phyloP scores from a whole-genome alignment of 805 yeast species.

The Metschnikowia continentalis region DNA sequence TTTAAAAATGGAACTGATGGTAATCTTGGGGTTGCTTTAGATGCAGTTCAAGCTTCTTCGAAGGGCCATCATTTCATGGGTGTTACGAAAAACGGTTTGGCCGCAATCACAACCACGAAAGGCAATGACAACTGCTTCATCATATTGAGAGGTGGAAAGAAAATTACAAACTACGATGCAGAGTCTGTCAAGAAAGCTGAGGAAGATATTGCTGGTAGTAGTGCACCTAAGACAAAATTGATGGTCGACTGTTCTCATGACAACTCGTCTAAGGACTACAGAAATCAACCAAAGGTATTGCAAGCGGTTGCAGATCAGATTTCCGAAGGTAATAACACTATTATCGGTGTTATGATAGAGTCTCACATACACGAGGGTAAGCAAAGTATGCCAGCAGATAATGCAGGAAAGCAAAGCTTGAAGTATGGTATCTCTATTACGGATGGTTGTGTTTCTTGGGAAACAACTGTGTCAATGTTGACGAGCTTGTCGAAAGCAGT shows the following conservation, averaged over 20 bases:
- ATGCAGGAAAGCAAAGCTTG: conserved; percentile 67
- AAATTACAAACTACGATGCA: conserved; percentile 85
- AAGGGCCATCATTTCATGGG: conserved; percentile 92
- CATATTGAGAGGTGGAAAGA: conserved; percentile 92
- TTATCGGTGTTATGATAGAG: conserved; percentile 97
- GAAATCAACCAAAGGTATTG: conserved; percentile 90
- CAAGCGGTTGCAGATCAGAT: conserved; percentile 74
- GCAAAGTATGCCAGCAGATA: conserved; percentile 64
- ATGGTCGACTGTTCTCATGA: conserved; percentile 98
- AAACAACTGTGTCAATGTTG: conserved; percentile 70
- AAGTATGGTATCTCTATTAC: conserved; percentile 93
- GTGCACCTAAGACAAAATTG: conserved; percentile 54
- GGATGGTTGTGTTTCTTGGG: conserved; percentile 97
- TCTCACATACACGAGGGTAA: conserved; percentile 88
- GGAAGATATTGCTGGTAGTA: conserved; percentile 43
- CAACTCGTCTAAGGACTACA: conserved; percentile 84
- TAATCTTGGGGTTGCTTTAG: conserved; percentile 87
- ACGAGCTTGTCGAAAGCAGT: conserved; percentile 75
- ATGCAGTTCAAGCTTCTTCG: conserved; percentile 88
- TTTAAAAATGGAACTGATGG: conserved; percentile 99
- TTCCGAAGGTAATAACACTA: conserved; percentile 62
- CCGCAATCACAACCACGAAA: conserved; percentile 92
- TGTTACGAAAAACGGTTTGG: conserved; percentile 94
- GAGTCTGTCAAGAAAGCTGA: conserved; percentile 58
- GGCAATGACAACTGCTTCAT: conserved; percentile 90